phyloP scores from a whole-genome alignment of 2,329 filamentous ascomycete species.

The Neospermospora avenae region DNA sequence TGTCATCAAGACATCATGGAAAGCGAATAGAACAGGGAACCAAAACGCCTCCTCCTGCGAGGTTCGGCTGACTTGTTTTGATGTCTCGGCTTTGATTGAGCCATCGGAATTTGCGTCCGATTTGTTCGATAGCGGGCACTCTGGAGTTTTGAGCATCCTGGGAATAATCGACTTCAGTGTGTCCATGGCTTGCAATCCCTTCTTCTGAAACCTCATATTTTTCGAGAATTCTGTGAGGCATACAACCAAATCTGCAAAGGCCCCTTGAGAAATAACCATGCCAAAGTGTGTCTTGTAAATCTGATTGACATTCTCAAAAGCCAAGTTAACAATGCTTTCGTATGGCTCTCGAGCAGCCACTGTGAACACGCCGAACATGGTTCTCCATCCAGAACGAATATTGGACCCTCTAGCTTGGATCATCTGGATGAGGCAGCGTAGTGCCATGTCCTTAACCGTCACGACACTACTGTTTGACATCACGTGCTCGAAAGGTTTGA shows the following conservation, averaged over 20 bases:
- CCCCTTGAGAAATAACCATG: conserved; percentile 92
- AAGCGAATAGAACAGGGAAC: conserved; percentile 97
- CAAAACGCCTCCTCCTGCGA: conserved; percentile 96
- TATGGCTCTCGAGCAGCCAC: conserved; percentile 91
- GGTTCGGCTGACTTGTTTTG: conserved; percentile 67
- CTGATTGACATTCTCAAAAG: conserved; percentile 93
- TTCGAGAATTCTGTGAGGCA: conserved; percentile 98
- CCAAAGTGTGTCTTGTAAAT: conserved; percentile 96
- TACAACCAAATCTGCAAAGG: conserved; percentile 93
- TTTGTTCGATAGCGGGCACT: conserved; percentile 81
- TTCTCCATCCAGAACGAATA: conserved; percentile 96
- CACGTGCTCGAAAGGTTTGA: conserved; percentile 97
- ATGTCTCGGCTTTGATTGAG: conserved; percentile 36
- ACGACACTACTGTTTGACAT: conserved; percentile 90
- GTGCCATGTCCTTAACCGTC: conserved; percentile 94
- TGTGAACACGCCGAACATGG: conserved; percentile 99
- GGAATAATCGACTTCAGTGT: conserved; percentile 89
- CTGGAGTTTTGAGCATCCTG: conserved; percentile 91
- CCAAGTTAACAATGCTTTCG: conserved; percentile 92
- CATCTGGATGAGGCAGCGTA: conserved; percentile 97
- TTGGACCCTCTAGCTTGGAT: conserved; percentile 96
- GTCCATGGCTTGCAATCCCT: conserved; percentile 94
- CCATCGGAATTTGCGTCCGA: conserved; percentile 40
- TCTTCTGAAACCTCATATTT: conserved; percentile 98
- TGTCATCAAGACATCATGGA: conserved; percentile 98